Evolutionary conservation across 2,329 filamentous ascomycete genomes (phyloP).

Genomic region (Ophiosphaerella herpotricha): DNA sequence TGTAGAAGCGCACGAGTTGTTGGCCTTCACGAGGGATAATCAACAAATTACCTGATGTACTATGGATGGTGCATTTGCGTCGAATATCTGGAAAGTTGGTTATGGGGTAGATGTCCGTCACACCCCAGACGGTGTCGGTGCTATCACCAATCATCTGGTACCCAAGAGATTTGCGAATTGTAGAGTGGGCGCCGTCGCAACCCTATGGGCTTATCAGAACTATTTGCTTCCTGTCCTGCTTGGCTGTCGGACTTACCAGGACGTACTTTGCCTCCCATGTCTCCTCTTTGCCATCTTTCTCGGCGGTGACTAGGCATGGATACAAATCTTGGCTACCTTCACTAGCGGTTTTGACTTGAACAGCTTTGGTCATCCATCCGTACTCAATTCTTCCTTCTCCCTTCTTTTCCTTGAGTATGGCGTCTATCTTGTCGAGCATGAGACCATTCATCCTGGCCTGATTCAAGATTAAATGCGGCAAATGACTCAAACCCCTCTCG

Average conservation of each 20-base stretch:
- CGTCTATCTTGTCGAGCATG: conserved; percentile 58
- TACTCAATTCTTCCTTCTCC: conserved; percentile 56
- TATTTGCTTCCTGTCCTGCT: neutral
- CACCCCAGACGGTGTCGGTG: conserved; percentile 62
- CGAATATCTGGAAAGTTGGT: conserved; percentile 58
- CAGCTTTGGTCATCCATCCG: conserved; percentile 55
- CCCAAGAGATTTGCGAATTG: conserved; percentile 56
- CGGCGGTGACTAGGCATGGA: conserved; percentile 39
- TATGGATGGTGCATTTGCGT: conserved; percentile 56
- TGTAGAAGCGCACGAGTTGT: conserved; percentile 65
- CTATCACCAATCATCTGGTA: conserved; percentile 64
- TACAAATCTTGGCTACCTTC: conserved; percentile 37
- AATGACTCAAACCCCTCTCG: conserved; percentile 63
- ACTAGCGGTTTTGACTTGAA: conserved; percentile 55
- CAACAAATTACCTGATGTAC: conserved; percentile 52
- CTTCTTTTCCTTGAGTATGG: conserved; percentile 29
- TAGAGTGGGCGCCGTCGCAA: conserved; percentile 60
- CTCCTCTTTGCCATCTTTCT: conserved; percentile 35
- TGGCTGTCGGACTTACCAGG: conserved; percentile 26
- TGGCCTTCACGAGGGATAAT: conserved; percentile 61
- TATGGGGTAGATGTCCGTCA: conserved; percentile 57
- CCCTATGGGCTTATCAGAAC: conserved; percentile 33
- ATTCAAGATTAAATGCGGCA: conserved; percentile 71
- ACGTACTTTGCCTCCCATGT: conserved; percentile 47
- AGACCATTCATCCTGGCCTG: conserved; percentile 71